Evolutionary conservation across 352 stramenopile genomes (phyloP).

Genomic region (Phytophthora citricola): DNA sequence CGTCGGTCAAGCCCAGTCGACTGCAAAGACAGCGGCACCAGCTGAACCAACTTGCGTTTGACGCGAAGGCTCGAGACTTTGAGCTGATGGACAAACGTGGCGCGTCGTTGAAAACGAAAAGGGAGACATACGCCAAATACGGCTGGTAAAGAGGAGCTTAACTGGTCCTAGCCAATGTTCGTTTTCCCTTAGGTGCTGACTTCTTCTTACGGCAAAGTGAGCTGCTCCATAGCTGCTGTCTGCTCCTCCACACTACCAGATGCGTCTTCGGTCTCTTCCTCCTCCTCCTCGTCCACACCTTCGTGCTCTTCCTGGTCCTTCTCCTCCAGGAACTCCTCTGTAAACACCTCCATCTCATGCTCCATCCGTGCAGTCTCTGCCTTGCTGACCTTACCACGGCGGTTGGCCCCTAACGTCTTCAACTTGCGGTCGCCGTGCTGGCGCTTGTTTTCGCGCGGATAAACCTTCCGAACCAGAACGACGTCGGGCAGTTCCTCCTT

Average conservation of each 20-base stretch:
- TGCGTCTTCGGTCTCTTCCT: constrained; percentile 17
- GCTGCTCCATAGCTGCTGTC: constrained; percentile 33
- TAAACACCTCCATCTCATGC: constrained; percentile 67
- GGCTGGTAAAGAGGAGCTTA: constrained; percentile 51
- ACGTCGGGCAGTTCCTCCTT: constrained; percentile 75
- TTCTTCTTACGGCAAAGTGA: constrained; percentile 31
- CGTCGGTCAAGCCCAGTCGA: constrained; percentile 69
- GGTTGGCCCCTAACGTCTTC: constrained; percentile 53
- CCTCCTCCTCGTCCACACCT: constrained; percentile 26
- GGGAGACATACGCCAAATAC: constrained; percentile 85
- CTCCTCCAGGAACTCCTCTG: constrained; percentile 69
- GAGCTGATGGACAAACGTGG: constrained; percentile 74
- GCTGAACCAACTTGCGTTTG: constrained; percentile 84
- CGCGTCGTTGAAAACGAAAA: constrained; percentile 74
- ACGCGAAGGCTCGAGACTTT: constrained; percentile 76
- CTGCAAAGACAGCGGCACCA: constrained; percentile 84
- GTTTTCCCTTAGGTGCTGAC: background rate
- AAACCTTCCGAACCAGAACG: constrained; percentile 79
- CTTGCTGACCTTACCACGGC: constrained; percentile 56
- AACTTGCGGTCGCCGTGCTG: constrained; percentile 40
- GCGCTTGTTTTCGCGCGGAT: constrained; percentile 55
- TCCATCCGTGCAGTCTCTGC: constrained; percentile 54
- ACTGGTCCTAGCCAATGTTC: background rate
- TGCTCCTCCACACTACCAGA: constrained; percentile 34
- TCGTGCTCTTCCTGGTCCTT: constrained; percentile 44